Evolutionary conservation across 805 yeast species (phyloP), one percentile per base, ranked within the genome.

Genomic region (Cyberlindnera mrakii): DNA sequence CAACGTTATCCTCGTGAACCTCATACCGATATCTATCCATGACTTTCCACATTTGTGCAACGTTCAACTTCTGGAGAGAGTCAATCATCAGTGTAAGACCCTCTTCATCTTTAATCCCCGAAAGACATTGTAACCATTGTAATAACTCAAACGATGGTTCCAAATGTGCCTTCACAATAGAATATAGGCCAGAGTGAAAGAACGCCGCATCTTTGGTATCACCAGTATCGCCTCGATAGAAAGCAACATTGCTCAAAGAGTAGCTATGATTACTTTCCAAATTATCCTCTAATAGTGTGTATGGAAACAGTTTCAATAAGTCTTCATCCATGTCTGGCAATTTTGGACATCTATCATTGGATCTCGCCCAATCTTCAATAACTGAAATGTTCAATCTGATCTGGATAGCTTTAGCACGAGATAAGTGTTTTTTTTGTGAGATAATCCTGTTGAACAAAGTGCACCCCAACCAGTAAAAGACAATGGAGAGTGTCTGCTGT

Each of bases 321-420:
- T 62, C 64, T 17, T 56, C 56, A 49, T 67, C 72, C 35, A 66
- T 56, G 34, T 65, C 57, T 8, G 63, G 58, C 25, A 68, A 62
- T 42, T 53, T 55, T 14, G 63, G 58, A 2, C 56, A 54, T 15
- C 51, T 43, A 42, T 58, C 49, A 34, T 55, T 56, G 0, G 59
- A 52, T 46, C 95, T 75, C 27, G 91, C 75, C 99, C 99, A 93
- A 57, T 93, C 96, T 62, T 93, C 97, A 35, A 93, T 65, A 5
- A 85, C 75, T 0, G 96, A 88, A 9, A 93, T 56, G 54, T 93
- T 93, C 42, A 93, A 73, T 43, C 97, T 70, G 37, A 93, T 82
- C 59, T 93, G 98, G 63, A 93, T 78, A 0, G 97, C 98, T 48
- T 82, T 77, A 0, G 87, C 74, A 46, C 99, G 74, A 1, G 96